Base-by-base conservation (phyloP, 1,139 yeast species). In the Blastobotrys buckinghamii region DNA sequence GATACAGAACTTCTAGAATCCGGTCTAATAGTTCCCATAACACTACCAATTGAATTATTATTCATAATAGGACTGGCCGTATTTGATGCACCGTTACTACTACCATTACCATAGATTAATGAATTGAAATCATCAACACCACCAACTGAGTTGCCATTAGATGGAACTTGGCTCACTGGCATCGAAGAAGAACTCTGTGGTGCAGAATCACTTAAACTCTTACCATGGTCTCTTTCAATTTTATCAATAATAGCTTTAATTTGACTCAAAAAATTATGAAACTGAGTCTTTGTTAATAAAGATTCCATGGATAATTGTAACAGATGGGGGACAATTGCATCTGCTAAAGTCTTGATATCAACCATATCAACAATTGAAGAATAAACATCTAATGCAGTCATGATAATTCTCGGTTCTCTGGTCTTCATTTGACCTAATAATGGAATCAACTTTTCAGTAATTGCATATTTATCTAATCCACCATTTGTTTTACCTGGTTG, bases 401-500 rank as follows among this genome's bases (percentile, higher is more conserved):
- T 66, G 37, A 86, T 76, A 29, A 87, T 81, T 50, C 82, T 72
- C 33, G 85, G 76, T 57, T 87, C 94, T 52, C 94, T 73, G 24
- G 94, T 83, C 64, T 87, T 86, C 75, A 86, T 77, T 19, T 79
- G 78, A 56, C 78, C 78, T 51, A 90, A 71, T 19, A 90, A 69
- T 0, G 96, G 96, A 30, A 90, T 67, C 39, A 92, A 70, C 53
- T 84, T 88, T 47, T 90, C 97, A 37, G 75, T 75, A 26, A 89
- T 79, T 5, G 86, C 78, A 47, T 79, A 75, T 57, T 79, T 82
- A 60, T 92, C 96, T 45, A 90, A 73, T 1, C 80, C 76, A 16
- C 45, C 50, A 20, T 38, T 22, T 9, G 47, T 38, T 54, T 79
- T 79, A 27, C 69, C 69, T 13, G 74, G 76, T 2, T 27, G 37